phyloP scores from a whole-genome alignment of 2,329 filamentous ascomycete species.

The Alternaria panax region DNA sequence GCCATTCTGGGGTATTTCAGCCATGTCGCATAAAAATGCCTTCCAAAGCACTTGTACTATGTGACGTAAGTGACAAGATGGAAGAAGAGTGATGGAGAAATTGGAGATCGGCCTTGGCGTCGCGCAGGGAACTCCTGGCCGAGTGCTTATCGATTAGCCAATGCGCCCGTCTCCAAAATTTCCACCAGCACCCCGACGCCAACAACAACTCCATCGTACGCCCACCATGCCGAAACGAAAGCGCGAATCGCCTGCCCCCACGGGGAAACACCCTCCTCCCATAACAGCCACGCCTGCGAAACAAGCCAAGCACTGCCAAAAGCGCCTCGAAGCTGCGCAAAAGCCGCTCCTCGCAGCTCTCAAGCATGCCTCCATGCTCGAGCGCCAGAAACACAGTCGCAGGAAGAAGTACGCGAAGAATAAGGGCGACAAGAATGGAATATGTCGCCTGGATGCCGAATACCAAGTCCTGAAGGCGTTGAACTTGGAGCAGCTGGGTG shows the following conservation, averaged over 20 bases:
- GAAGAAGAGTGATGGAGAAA: neutral
- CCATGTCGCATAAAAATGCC: neutral
- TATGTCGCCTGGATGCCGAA: conserved; percentile 69
- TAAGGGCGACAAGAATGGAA: conserved; percentile 56
- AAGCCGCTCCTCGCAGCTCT: conserved; percentile 69
- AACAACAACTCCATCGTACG: neutral
- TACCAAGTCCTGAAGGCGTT: conserved; percentile 65
- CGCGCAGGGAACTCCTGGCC: neutral
- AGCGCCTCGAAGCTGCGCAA: conserved; percentile 61
- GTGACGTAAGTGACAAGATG: neutral
- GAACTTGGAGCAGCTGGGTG: conserved; percentile 58
- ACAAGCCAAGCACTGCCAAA: conserved; percentile 38
- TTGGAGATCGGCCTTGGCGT: neutral
- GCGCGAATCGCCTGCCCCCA: conserved; percentile 30
- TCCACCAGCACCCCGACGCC: conserved; percentile 6
- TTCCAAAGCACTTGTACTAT: neutral
- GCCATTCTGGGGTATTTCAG: neutral
- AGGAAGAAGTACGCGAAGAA: conserved; percentile 63
- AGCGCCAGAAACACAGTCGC: conserved; percentile 75
- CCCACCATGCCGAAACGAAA: conserved; percentile 47
- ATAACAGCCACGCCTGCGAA: conserved; percentile 14
- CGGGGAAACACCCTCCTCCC: conserved; percentile 3
- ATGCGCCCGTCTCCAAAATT: conserved; percentile 17
- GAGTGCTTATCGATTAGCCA: conserved; percentile 19
- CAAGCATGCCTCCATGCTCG: conserved; percentile 76